These are phyloP conservation scores for Phytophthora multivora DNA, from an alignment of 352 stramenopile species.

Conservation along the genomic window DNA sequence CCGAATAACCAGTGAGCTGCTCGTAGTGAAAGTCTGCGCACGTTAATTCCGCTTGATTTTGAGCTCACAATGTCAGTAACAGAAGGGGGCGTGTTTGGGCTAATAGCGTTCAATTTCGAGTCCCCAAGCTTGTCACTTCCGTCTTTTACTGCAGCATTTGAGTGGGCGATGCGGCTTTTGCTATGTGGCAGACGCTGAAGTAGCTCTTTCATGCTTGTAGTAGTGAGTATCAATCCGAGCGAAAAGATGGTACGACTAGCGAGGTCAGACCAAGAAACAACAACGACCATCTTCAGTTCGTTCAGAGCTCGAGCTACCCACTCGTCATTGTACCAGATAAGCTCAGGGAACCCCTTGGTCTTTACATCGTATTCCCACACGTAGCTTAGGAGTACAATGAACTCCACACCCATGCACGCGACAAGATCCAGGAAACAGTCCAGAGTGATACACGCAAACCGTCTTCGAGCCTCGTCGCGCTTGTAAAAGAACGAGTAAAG, in stretches of 20 bases:
- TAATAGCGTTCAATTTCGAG: background rate
- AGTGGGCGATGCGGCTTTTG: background rate
- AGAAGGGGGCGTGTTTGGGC: background rate
- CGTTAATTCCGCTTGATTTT: background rate
- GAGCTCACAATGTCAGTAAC: background rate
- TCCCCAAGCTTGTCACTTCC: slow-evolving; percentile 4
- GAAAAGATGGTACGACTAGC: slow-evolving; percentile 30
- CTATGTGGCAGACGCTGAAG: background rate
- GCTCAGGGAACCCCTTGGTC: slow-evolving; percentile 6
- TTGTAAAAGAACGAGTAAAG: slow-evolving; percentile 24
- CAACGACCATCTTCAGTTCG: slow-evolving; percentile 34
- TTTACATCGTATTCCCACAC: slow-evolving; percentile 1
- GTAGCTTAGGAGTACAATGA: slow-evolving; percentile 24
- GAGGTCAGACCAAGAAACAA: slow-evolving; percentile 33
- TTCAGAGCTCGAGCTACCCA: slow-evolving; percentile 31
- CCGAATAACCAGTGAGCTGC: slow-evolving; percentile 16
- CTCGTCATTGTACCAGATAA: slow-evolving; percentile 33
- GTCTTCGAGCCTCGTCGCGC: slow-evolving; percentile 12
- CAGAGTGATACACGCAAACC: slow-evolving; percentile 19
- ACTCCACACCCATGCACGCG: slow-evolving; percentile 21
- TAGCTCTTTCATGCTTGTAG: slow-evolving; percentile 28
- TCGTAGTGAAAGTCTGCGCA: background rate
- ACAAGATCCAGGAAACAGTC: slow-evolving; percentile 32
- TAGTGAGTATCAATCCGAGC: slow-evolving; percentile 21
- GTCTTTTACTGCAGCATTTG: background rate